These are phyloP conservation scores for Acanthamoeba rhysodes DNA, from an alignment of 208 protist genomes.

Conservation along the genomic window DNA sequence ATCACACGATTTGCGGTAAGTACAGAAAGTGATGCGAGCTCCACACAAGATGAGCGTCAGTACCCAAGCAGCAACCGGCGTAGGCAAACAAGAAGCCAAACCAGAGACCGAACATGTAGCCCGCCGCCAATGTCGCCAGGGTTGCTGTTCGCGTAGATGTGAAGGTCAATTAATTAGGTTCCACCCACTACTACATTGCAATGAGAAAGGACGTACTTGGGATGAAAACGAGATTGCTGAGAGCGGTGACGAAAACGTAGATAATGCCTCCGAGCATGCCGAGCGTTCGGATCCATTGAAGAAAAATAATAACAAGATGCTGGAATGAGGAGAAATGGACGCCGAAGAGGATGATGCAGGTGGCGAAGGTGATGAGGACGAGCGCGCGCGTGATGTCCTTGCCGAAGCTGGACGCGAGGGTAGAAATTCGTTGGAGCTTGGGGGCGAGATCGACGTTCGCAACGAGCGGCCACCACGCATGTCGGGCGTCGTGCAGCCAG, in stretches of 20 bases:
- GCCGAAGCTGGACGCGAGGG: neutral
- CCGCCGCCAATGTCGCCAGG: slow-evolving; percentile 25
- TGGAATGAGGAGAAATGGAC: slow-evolving; percentile 70
- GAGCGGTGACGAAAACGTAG: slow-evolving; percentile 34
- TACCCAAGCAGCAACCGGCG: slow-evolving; percentile 35
- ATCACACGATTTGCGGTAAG: neutral
- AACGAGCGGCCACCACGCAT: neutral
- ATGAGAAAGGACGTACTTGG: slow-evolving; percentile 30
- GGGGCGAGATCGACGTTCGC: neutral
- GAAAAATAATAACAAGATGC: slow-evolving; percentile 64
- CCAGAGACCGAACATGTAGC: slow-evolving; percentile 64
- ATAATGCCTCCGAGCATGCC: slow-evolving; percentile 49
- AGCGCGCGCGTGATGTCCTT: slow-evolving; percentile 3
- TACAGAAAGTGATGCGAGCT: neutral
- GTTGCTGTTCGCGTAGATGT: neutral
- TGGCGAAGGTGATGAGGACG: slow-evolving; percentile 18
- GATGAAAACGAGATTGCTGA: slow-evolving; percentile 59
- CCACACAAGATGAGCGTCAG: neutral
- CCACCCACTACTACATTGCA: no score
- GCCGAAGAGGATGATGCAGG: slow-evolving; percentile 56
- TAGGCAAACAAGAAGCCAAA: slow-evolving; percentile 47
- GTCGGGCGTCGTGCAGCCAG: neutral
- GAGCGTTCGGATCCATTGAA: slow-evolving; percentile 67
- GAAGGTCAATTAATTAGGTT: neutral
- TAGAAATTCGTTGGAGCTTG: neutral